Base-by-base conservation (phyloP, 2,329 filamentous ascomycete species). In the Fusarium sp. region DNA sequence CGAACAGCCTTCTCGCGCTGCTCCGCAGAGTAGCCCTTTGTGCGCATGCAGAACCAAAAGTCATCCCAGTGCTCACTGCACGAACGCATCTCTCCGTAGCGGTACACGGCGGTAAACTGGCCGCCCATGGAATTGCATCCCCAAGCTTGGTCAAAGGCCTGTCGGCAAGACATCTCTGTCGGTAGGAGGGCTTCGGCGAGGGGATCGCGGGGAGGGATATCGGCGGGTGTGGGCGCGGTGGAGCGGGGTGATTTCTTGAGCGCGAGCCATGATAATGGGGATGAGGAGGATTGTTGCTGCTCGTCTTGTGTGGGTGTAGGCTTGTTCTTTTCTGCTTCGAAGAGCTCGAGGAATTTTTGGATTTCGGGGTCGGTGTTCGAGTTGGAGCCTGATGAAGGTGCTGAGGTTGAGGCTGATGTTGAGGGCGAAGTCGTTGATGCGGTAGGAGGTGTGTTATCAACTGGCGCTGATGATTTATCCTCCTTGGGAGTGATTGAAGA, bases 31-130 rank as follows among this genome's bases (percentile, higher is more conserved):
- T 89, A 89, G 3, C 86, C 85, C 74, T 91, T 89, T 37, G 89
- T 90, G 69, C 92, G 90, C 94, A 98, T 97, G 84, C 96, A 99
- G 82, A 97, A 95, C 92, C 94, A 97, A 80, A 97, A 98, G 79
- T 97, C 92, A 65, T 91, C 87, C 94, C 95, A 97, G 67, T 94
- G 90, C 71, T 97, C 91, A 65, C 85, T 88, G 84, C 96, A 99
- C 5, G 87, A 85, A 44, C 91, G 88, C 75, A 97, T 83, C 41
- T 84, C 82, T 65, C 96, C 96, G 77, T 93, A 91, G 38, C 96
- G 91, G 84, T 98, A 99, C 37, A 98, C 87, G 75, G 93, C 89
- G 75, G 92, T 94, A 84, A 94, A 97, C 79, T 98, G 94, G 1
- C 95, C 94, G 54, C 93, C 94, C 10, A 97, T 84, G 0, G 91